phyloP scores from a whole-genome alignment of 2,329 filamentous ascomycete species.

The Fusarium falciforme region DNA sequence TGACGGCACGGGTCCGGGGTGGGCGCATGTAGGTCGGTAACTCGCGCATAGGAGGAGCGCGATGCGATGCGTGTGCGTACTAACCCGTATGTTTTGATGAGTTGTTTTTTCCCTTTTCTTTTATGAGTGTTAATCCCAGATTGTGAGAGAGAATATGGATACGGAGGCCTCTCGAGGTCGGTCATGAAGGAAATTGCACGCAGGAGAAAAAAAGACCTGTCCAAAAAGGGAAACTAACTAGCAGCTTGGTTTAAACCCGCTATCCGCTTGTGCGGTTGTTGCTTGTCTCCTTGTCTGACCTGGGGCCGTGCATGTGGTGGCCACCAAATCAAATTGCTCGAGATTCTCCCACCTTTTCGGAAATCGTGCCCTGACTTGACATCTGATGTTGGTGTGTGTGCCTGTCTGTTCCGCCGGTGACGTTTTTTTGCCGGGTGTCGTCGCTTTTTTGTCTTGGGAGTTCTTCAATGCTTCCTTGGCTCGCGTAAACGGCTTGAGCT shows the following conservation, averaged over 20 bases:
- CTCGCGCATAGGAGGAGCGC: background rate
- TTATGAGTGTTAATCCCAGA: background rate
- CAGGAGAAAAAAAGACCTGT: slow-evolving; percentile 6
- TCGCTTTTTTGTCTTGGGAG: background rate
- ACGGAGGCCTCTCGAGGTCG: slow-evolving; percentile 31
- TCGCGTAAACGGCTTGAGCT: background rate
- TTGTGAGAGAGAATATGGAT: background rate
- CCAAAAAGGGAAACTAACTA: slow-evolving; percentile 31
- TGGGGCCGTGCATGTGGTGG: background rate
- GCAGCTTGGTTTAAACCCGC: slow-evolving; percentile 1
- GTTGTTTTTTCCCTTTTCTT: slow-evolving; percentile 23
- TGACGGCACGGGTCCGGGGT: background rate
- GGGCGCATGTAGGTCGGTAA: background rate
- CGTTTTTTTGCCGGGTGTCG: background rate
- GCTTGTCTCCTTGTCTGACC: background rate
- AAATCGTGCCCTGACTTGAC: background rate
- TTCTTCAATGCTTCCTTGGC: background rate
- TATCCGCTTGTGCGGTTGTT: slow-evolving; percentile 1
- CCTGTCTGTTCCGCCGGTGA: background rate
- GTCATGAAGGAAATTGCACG: background rate
- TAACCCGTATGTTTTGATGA: slow-evolving; percentile 12
- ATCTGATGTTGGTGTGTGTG: background rate
- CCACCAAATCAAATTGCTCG: background rate
- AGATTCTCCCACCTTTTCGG: background rate
- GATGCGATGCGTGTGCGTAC: background rate